These are phyloP conservation scores for Phytopythium cucurbitacearum DNA, from an alignment of 352 stramenopile genomes.

Conservation along the genomic window DNA sequence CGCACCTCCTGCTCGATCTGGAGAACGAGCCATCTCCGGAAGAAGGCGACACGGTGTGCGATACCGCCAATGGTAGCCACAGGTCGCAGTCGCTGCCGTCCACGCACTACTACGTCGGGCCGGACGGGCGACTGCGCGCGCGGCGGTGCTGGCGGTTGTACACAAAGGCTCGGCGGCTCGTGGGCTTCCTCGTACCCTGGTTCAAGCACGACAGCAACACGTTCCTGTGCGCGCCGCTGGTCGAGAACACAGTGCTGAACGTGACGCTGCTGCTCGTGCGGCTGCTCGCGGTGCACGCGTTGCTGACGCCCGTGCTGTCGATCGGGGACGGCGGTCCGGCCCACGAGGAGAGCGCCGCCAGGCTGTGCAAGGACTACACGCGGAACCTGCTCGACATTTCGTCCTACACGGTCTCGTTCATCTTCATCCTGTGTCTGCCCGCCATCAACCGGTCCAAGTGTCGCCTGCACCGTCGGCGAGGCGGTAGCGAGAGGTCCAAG, in stretches of 20 bases:
- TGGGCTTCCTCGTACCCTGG: constrained; percentile 44
- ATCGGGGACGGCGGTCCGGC: constrained; percentile 18
- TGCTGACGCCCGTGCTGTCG: constrained; percentile 35
- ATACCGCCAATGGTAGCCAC: too few species aligned
- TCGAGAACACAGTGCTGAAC: constrained; percentile 74
- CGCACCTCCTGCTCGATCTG: too few species aligned
- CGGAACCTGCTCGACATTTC: constrained; percentile 65
- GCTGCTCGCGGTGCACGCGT: constrained; percentile 39
- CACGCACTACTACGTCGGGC: constrained; percentile 52
- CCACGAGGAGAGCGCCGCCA: constrained; percentile 2
- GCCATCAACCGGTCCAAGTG: constrained; percentile 59
- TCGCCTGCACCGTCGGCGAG: constrained; percentile 29
- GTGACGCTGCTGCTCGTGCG: constrained; percentile 48
- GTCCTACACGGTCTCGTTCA: constrained; percentile 51
- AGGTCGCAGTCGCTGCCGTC: too few species aligned
- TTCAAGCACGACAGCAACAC: constrained; percentile 77
- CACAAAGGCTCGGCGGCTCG: constrained; percentile 33
- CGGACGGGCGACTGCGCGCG: constrained; percentile 36
- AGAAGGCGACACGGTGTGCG: too few species aligned
- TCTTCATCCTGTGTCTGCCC: constrained; percentile 63
- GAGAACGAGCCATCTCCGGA: too few species aligned
- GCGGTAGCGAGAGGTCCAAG: too few species aligned
- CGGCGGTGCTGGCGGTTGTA: constrained; percentile 58
- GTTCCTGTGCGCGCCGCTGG: constrained; percentile 65
- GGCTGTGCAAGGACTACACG: constrained; percentile 44